phyloP scores from a whole-genome alignment of 768 basidiomycete genomes.

The Kwoniella newhampshirensis region DNA sequence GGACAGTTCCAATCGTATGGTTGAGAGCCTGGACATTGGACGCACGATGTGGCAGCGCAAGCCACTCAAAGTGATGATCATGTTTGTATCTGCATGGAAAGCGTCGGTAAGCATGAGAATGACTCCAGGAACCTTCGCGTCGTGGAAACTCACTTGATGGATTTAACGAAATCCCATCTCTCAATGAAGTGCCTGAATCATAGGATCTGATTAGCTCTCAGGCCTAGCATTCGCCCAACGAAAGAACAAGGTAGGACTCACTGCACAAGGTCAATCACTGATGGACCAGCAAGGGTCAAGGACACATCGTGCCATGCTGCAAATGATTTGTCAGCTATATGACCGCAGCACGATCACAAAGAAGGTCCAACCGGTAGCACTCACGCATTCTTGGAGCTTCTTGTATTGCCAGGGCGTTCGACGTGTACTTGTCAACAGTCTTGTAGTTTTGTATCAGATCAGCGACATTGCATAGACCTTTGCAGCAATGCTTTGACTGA shows the following conservation, averaged over 20 bases:
- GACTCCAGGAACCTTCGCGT: too few species aligned
- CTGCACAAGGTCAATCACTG: slow-evolving; percentile 85
- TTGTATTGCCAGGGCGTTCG: slow-evolving; percentile 52
- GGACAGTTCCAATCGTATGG: neutral
- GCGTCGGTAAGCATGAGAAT: too few species aligned
- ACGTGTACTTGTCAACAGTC: slow-evolving; percentile 62
- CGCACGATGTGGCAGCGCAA: slow-evolving; percentile 50
- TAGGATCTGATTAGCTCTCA: too few species aligned
- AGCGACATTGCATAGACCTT: too few species aligned
- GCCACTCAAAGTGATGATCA: slow-evolving; percentile 52
- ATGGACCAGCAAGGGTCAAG: slow-evolving; percentile 60
- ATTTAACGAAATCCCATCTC: slow-evolving; percentile 61
- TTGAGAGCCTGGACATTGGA: neutral
- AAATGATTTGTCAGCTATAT: slow-evolving; percentile 8
- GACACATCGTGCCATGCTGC: slow-evolving; percentile 83
- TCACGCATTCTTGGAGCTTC: slow-evolving; percentile 49
- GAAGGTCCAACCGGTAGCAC: slow-evolving; percentile 7
- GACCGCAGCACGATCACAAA: neutral
- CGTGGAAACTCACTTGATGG: slow-evolving; percentile 33
- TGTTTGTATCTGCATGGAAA: slow-evolving; percentile 43
- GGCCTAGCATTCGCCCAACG: too few species aligned
- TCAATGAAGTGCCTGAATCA: slow-evolving; percentile 81
- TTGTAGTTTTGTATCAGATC: too few species aligned
- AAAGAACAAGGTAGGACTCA: too few species aligned
- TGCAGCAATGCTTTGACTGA: too few species aligned